phyloP scores from a whole-genome alignment of 345 rosid species.

The Punica granatum region DNA sequence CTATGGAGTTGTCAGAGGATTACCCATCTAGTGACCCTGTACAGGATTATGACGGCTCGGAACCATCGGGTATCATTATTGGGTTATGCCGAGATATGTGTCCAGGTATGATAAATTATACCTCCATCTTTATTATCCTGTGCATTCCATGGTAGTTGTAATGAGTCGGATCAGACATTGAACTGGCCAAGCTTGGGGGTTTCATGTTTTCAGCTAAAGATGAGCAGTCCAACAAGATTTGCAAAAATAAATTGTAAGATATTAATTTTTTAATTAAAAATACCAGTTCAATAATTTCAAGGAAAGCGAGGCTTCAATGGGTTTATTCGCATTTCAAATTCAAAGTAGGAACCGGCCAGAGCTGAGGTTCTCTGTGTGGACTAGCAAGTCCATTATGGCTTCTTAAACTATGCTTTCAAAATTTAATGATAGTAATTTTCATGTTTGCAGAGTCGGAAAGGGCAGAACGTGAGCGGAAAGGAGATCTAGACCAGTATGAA shows the following conservation, averaged over 20 bases:
- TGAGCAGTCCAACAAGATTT: neutral
- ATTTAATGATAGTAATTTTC: neutral
- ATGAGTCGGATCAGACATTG: neutral
- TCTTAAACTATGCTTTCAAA: neutral
- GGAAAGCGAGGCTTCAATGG: neutral
- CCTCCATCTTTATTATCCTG: neutral
- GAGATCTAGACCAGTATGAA: constrained; percentile 92
- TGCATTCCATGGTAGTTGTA: neutral
- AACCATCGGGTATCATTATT: constrained; percentile 44
- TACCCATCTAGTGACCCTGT: constrained; percentile 24
- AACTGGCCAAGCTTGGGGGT: neutral
- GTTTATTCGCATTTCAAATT: neutral
- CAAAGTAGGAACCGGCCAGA: neutral
- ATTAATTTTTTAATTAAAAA: neutral
- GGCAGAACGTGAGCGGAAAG: constrained; percentile 92
- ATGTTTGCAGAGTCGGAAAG: constrained; percentile 69
- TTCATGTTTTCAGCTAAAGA: neutral
- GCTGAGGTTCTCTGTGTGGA: neutral
- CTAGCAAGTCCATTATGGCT: neutral
- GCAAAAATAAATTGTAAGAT: neutral
- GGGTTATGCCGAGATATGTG: constrained; percentile 92
- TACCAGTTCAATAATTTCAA: neutral
- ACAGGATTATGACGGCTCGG: constrained; percentile 44
- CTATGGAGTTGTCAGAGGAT: constrained; percentile 32
- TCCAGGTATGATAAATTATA: constrained; percentile 53